Evolutionary conservation across 441 rosid genomes (phyloP).

Genomic region (Croton laevigatus): DNA sequence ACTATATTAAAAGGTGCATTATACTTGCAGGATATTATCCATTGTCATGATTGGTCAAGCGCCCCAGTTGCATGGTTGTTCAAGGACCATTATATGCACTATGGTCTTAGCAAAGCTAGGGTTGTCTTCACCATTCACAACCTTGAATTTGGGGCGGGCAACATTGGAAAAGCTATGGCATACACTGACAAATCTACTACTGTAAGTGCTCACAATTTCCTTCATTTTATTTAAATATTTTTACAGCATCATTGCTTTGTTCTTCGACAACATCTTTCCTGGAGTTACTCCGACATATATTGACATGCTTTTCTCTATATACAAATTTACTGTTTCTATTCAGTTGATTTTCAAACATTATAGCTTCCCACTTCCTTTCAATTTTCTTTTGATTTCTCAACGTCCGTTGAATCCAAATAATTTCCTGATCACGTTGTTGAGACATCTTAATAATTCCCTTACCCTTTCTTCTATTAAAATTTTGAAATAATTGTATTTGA

Average conservation of each 20-base stretch:
- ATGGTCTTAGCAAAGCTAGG: constrained; percentile 80
- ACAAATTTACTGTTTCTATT: neutral
- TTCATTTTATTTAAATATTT: neutral
- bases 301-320: neutral
- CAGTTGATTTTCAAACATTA: neutral
- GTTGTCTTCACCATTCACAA: constrained; percentile 94
- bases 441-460: neutral
- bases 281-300: neutral
- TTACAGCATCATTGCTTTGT: neutral
- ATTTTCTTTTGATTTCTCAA: neutral
- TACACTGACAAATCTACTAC: constrained; percentile 89
- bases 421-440: neutral
- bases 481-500: neutral
- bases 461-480: neutral
- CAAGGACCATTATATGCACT: constrained; percentile 76
- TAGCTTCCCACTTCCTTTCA: neutral
- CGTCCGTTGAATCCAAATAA: neutral
- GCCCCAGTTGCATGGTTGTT: constrained; percentile 90
- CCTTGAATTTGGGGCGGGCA: constrained; percentile 77
- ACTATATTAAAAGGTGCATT: constrained; percentile 19
- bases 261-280: neutral
- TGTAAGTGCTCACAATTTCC: constrained; percentile 38
- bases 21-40: constrained; percentile 79
- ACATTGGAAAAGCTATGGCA: constrained; percentile 79
- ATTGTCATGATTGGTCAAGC: constrained; percentile 97